Conservation (phyloP, 2,329 filamentous ascomycete species). For the Bipolaris gigantea region DNA sequence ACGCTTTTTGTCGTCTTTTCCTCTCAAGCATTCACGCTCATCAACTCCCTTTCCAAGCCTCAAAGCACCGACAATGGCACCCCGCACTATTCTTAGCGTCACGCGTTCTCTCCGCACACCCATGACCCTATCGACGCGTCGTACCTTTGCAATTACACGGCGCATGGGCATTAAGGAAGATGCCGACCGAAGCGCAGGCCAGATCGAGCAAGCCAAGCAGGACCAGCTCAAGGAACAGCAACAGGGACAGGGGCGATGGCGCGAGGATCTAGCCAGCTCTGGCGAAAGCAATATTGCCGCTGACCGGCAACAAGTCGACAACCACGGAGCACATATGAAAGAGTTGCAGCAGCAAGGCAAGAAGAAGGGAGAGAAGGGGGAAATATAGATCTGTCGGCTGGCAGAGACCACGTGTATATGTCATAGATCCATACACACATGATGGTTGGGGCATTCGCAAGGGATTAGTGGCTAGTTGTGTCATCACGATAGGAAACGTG, state of each 20-base stretch:
- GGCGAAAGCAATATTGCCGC: slow-evolving; percentile 49
- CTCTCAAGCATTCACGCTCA: not conserved
- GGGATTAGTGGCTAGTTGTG: not conserved
- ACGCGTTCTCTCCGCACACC: slow-evolving; percentile 12
- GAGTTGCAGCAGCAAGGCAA: slow-evolving; percentile 51
- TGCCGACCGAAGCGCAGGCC: slow-evolving; percentile 41
- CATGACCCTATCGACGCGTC: slow-evolving; percentile 13
- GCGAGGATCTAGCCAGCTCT: slow-evolving; percentile 48
- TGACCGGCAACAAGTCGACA: slow-evolving; percentile 47
- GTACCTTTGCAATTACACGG: slow-evolving; percentile 38
- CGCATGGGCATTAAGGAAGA: slow-evolving; percentile 47
- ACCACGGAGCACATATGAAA: slow-evolving; percentile 49
- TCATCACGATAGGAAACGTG: not conserved
- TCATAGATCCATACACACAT: no score
- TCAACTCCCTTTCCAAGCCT: not conserved
- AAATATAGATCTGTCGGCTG: slow-evolving; percentile 16
- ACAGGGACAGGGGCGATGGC: slow-evolving; percentile 48
- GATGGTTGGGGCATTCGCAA: not conserved
- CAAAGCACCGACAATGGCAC: slow-evolving; percentile 16
- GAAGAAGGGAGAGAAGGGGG: slow-evolving; percentile 46
- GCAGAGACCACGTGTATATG: not conserved
- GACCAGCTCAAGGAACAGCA: slow-evolving; percentile 50
- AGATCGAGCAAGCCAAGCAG: slow-evolving; percentile 50
- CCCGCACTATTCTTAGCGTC: slow-evolving; percentile 18
- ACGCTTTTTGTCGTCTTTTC: not conserved